Conservation (phyloP, 352 stramenopile genomes). For the Phytophthora cactorum region DNA sequence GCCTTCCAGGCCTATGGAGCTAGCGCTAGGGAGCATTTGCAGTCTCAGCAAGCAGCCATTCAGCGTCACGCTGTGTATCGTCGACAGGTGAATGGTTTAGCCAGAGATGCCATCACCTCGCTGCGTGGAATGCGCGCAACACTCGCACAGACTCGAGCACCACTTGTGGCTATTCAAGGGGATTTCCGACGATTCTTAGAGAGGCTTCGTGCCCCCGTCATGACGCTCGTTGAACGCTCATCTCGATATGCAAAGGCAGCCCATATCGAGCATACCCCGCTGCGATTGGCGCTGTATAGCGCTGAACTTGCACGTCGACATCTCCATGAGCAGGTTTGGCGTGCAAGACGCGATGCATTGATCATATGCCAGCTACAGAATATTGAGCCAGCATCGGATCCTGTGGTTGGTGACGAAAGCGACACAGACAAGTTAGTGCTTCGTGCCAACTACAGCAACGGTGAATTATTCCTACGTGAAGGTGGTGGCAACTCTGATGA, state of each 20-base stretch:
- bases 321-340: slow-evolving; percentile 79
- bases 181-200: slow-evolving; percentile 62
- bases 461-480: slow-evolving; percentile 53
- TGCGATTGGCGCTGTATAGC: slow-evolving; percentile 48
- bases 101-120: slow-evolving; percentile 48
- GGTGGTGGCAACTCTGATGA: slow-evolving; percentile 9
- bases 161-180: slow-evolving; percentile 57
- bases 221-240: slow-evolving; percentile 55
- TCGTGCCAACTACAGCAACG: slow-evolving; percentile 63
- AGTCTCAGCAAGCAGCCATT: slow-evolving; percentile 59
- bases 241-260: slow-evolving; percentile 54
- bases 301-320: slow-evolving; percentile 60
- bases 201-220: slow-evolving; percentile 55
- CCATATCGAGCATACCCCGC: slow-evolving; percentile 57
- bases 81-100: slow-evolving; percentile 54
- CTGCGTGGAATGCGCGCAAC: slow-evolving; percentile 46
- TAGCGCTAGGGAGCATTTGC: slow-evolving; percentile 67
- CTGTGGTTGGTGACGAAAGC: slow-evolving; percentile 4
- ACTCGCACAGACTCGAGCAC: slow-evolving; percentile 50
- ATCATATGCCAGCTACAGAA: slow-evolving; percentile 77
- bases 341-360: slow-evolving; percentile 54
- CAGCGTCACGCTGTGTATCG: slow-evolving; percentile 62
- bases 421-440: slow-evolving; percentile 31
- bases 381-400: slow-evolving; percentile 6
- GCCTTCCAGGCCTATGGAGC: slow-evolving; percentile 75